These are phyloP conservation scores for Chaetoceros tenuissimus DNA, from an alignment of 108 stramenopile genomes.

Conservation along the genomic window DNA sequence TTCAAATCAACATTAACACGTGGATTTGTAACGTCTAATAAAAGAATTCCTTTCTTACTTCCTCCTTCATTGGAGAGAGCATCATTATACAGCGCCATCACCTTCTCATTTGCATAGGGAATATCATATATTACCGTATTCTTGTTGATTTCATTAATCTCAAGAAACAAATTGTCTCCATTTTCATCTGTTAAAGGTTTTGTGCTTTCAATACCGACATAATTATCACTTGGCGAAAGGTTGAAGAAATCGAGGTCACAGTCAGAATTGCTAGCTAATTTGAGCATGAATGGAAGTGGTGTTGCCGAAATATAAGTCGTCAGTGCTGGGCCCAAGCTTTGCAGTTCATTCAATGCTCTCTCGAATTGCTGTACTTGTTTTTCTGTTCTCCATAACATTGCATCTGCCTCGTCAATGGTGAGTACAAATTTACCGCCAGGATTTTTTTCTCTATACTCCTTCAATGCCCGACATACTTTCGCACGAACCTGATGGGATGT, in stretches of 20 bases:
- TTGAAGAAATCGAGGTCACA: slow-evolving; percentile 20
- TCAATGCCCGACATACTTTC: slow-evolving; percentile 4
- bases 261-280: too few species aligned
- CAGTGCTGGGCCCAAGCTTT: slow-evolving; percentile 12
- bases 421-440: slow-evolving; percentile 15
- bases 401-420: slow-evolving; percentile 24
- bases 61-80: slow-evolving; percentile 1
- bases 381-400: slow-evolving; percentile 12
- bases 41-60: slow-evolving; percentile 16
- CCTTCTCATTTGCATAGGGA: slow-evolving; percentile 17
- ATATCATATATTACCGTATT: too few species aligned
- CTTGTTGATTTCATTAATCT: too few species aligned
- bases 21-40: slow-evolving; percentile 18
- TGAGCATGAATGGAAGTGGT: slow-evolving; percentile 14
- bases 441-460: slow-evolving; percentile 14
- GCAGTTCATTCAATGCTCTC: slow-evolving; percentile 10
- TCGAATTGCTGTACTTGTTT: slow-evolving; percentile 12
- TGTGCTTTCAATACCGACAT: slow-evolving; percentile 18
- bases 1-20: slow-evolving; percentile 15
- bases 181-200: slow-evolving; percentile 10
- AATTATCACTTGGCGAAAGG: slow-evolving; percentile 9
- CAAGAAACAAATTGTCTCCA: slow-evolving; percentile 16
- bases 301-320: slow-evolving; percentile 20
- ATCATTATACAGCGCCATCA: slow-evolving; percentile 19
- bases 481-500: slow-evolving; percentile 15